These are phyloP conservation scores for Mortierella sp. DNA, from an alignment of 371 early-diverging fungal genomes.

Conservation along the genomic window DNA sequence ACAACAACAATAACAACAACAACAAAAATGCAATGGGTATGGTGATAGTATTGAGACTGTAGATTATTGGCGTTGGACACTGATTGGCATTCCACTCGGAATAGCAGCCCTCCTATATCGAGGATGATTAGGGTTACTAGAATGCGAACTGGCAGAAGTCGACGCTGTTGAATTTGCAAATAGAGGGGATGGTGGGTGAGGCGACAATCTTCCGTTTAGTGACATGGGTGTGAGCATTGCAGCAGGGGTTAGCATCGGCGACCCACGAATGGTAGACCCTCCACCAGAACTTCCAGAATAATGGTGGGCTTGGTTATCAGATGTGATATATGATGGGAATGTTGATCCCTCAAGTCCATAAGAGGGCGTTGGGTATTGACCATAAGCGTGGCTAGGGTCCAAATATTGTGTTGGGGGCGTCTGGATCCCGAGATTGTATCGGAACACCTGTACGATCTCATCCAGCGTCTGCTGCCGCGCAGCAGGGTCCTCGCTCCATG, in stretches of 20 bases:
- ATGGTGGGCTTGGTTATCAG: slow-evolving; percentile 10
- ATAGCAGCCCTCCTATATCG: neutral
- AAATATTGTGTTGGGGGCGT: slow-evolving; percentile 20
- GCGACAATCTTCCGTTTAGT: slow-evolving; percentile 15
- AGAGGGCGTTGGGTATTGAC: slow-evolving; percentile 14
- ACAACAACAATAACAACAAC: neutral
- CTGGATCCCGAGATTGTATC: slow-evolving; percentile 14
- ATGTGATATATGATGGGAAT: slow-evolving; percentile 8
- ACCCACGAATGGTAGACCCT: slow-evolving; percentile 23
- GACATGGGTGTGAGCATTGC: slow-evolving; percentile 42
- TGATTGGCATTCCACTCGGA: slow-evolving; percentile 18
- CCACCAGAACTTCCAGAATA: slow-evolving; percentile 25
- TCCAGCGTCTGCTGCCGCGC: slow-evolving; percentile 33
- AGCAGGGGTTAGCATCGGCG: slow-evolving; percentile 38
- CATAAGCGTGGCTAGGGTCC: slow-evolving; percentile 10
- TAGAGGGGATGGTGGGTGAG: slow-evolving; percentile 32
- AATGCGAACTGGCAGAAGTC: slow-evolving; percentile 2
- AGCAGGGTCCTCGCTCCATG: slow-evolving; percentile 38
- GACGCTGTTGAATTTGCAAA: slow-evolving; percentile 5
- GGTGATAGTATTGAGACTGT: neutral
- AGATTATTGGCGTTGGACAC: slow-evolving; percentile 8
- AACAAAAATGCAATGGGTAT: neutral
- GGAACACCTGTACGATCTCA: slow-evolving; percentile 35
- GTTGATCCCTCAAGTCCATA: slow-evolving; percentile 17
- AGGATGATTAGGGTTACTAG: slow-evolving; percentile 21